Base-by-base conservation (phyloP, 2,329 filamentous ascomycete genomes). In the Nannizziopsis arthrosporioides region DNA sequence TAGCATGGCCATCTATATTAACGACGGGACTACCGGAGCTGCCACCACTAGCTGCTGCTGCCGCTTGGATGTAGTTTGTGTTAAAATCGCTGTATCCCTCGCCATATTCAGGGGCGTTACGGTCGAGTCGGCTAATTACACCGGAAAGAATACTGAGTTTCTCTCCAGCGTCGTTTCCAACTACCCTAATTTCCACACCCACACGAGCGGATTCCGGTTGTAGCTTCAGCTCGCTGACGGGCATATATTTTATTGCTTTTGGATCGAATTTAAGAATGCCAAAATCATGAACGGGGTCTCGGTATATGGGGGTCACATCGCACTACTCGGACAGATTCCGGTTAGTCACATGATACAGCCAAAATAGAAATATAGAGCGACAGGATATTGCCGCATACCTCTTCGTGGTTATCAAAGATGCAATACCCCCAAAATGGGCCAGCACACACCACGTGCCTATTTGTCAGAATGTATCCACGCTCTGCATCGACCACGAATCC, bases 31-130 rank as follows among this genome's bases (percentile, higher is more conserved):
- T 94, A 53, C 92, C 92, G n/a, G 92, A 98, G 70, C 87, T 94
- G 56, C 92, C 92, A 56, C 92, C 92, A 64, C 89, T 96, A 2
- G 92, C 93, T 3, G 92, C 90, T 2, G 92, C 93, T 11, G 93
- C 94, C 54, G 93, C 92, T 70, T 98, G 92, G 59, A 96, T 96
- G 73, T 98, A 98, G 64, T 94, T 84, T 42, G 80, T 84, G 62
- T 84, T 98, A 77, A 98, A 98, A 64, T 98, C 92, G 66, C 89
- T 92, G 66, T 98, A 98, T 22, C 92, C 92, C 54, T 96, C 92
- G 48, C 90, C 90, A 58, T 98, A 96, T 61, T 98, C 92, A 12
- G 92, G 92, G 1, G 93, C 93, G 67, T 98, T 98, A 57, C 92
- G 80, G 61, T 98, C 92, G 51, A 98, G 73, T 59, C 92, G 82